A percentile compares a stretch with the other conserved stretches of the same genome.
These are phyloP conservation scores for Colletotrichum gigasporum DNA, from an alignment of 2,329 filamentous ascomycete species.

Conservation along the genomic window DNA sequence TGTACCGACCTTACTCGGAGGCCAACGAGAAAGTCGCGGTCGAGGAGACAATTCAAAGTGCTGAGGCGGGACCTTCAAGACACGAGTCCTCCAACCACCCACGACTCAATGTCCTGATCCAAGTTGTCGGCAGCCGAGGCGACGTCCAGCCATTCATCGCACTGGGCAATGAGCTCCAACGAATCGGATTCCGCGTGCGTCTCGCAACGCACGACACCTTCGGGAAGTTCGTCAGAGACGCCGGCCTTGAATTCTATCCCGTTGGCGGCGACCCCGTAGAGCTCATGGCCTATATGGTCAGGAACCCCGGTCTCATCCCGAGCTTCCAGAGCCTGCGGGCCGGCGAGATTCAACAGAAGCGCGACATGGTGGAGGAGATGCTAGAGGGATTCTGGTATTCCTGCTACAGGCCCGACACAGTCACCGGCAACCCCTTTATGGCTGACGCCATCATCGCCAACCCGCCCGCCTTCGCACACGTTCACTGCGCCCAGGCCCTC, in stretches of 20 bases:
- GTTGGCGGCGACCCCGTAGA: constrained; percentile 60
- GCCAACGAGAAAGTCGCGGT: background rate
- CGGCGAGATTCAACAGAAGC: constrained; percentile 37
- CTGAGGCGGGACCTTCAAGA: background rate
- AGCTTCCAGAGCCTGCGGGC: constrained; percentile 35
- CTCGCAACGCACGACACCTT: constrained; percentile 61
- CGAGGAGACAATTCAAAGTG: background rate
- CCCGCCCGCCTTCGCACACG: constrained; percentile 53
- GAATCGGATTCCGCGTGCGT: constrained; percentile 58
- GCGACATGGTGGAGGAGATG: constrained; percentile 35
- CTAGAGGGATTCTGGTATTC: constrained; percentile 35
- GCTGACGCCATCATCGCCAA: constrained; percentile 58
- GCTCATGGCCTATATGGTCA: constrained; percentile 42
- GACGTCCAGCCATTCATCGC: constrained; percentile 67
- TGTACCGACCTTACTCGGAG: background rate
- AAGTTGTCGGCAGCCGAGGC: constrained; percentile 61
- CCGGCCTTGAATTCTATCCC: constrained; percentile 58
- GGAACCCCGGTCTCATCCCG: constrained; percentile 39
- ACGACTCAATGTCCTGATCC: constrained; percentile 62
- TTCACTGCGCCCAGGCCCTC: constrained; percentile 53
- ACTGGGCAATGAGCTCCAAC: constrained; percentile 56
- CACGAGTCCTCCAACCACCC: constrained; percentile 32
- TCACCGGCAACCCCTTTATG: constrained; percentile 46
- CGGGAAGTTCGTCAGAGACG: constrained; percentile 53
- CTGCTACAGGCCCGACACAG: constrained; percentile 31